Evolutionary conservation across 257 asterid species (phyloP).

Genomic region (Euphrasia confusa): DNA sequence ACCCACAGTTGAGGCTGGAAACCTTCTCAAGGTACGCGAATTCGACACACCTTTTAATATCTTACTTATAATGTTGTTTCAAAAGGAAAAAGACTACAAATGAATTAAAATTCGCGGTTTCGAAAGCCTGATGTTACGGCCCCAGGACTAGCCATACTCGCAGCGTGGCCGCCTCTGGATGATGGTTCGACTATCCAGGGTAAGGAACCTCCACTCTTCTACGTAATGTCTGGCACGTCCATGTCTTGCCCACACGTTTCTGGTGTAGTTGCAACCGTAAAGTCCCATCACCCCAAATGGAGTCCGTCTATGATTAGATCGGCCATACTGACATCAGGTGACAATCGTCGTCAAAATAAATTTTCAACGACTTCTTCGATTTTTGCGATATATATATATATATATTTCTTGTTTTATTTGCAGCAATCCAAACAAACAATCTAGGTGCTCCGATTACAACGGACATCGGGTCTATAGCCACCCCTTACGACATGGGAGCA

Average conservation of each 20-base stretch:
- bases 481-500: slow-evolving; percentile 58
- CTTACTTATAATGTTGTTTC: too few relatives aligned
- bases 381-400: too few relatives aligned
- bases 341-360: too few relatives aligned
- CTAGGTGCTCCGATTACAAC: slow-evolving; percentile 43
- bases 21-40: slow-evolving; percentile 53
- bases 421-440: slow-evolving; percentile 65
- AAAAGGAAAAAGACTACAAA: not conserved
- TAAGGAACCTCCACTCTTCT: slow-evolving; percentile 31
- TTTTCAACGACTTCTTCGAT: too few relatives aligned
- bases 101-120: too few relatives aligned
- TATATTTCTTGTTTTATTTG: not conserved
- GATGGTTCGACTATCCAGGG: slow-evolving; percentile 10
- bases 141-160: slow-evolving; percentile 73
- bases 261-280: slow-evolving; percentile 31
- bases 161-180: slow-evolving; percentile 57
- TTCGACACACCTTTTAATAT: too few relatives aligned
- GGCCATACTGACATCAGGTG: slow-evolving; percentile 79
- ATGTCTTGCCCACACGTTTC: slow-evolving; percentile 67
- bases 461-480: slow-evolving; percentile 42
- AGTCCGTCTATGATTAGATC: slow-evolving; percentile 64
- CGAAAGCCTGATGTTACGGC: slow-evolving; percentile 77
- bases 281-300: slow-evolving; percentile 41
- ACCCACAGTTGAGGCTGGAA: slow-evolving; percentile 33
- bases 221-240: slow-evolving; percentile 74